Conservation (phyloP, 805 yeast species). For the Brettanomyces bruxellensis region DNA sequence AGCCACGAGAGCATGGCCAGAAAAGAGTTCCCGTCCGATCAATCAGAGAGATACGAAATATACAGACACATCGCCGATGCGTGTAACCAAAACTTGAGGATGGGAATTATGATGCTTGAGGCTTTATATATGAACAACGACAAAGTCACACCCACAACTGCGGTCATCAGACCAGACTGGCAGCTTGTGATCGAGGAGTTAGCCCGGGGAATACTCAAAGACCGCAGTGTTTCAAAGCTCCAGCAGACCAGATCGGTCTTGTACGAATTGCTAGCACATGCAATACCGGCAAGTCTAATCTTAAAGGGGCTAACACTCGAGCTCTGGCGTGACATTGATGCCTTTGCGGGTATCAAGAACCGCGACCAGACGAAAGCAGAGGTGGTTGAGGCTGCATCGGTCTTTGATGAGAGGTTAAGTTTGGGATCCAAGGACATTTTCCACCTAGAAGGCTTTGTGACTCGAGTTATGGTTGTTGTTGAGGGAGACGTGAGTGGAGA, state of each 20-base stretch:
- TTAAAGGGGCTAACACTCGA: constrained; percentile 46
- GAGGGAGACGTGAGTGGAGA: constrained; percentile 29
- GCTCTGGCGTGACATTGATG: constrained; percentile 21
- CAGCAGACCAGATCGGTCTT: constrained; percentile 58
- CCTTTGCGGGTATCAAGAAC: constrained; percentile 10
- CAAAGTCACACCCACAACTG: constrained; percentile 34
- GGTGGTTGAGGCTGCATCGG: constrained; percentile 52
- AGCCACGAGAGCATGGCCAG: constrained; percentile 39
- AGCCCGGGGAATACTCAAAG: constrained; percentile 49
- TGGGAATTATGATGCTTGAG: constrained; percentile 71
- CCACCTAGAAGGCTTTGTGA: constrained; percentile 91
- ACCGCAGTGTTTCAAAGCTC: constrained; percentile 53
- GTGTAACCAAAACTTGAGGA: constrained; percentile 66
- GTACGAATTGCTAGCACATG: constrained; percentile 83
- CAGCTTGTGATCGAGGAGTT: constrained; percentile 63
- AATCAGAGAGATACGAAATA: constrained; percentile 24
- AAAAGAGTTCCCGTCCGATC: constrained; percentile 25
- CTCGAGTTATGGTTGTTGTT: constrained; percentile 72
- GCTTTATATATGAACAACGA: constrained; percentile 70
- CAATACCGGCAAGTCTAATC: constrained; percentile 83
- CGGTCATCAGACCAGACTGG: constrained; percentile 79
- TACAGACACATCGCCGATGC: constrained; percentile 44
- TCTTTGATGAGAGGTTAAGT: constrained; percentile 77
- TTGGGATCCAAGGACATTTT: constrained; percentile 84
- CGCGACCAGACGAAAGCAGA: constrained; percentile 27